Evolutionary conservation across 192 early-diverging fungal genomes (phyloP), one percentile per base, ranked within the genome.

Genomic region (Pilaira anomala): DNA sequence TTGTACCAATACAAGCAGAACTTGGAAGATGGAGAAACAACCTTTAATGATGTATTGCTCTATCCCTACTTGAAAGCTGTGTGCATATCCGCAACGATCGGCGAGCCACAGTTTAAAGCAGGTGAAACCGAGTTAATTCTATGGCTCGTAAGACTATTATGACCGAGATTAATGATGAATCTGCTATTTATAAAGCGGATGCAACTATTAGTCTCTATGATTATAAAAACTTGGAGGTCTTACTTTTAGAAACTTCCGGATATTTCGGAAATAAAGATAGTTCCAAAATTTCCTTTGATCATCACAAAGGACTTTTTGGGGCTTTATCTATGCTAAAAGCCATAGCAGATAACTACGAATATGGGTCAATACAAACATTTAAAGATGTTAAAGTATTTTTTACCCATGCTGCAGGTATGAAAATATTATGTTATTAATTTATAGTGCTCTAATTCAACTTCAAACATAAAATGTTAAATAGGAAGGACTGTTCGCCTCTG

Each of bases 241-340:
- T 57, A 12, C 55, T 57, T 41, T 13, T 57, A 8, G 39, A 57
- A 18, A 39, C 30, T 22, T 42, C 39, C 6, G 26, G 29, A 13
- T 4, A 21, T 19, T 57, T 42, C 11, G 39, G 36, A 5, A 57
- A 9, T 19, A 13, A 4, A 22, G 55, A 57, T 12, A 41, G 21
- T 8, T 11, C 39, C 16, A 57, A 57, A 57, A 24, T 11, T 13
- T 21, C 8, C 16, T 58, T 42, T 42, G 56, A 58, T 19, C 40
- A 42, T 36, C 56, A 58, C 40, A 58, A 58, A 21, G 56, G 56
- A 0, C 22, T 58, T 7, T 58, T 58, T 42, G 56, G 56, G 21
- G 14, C 21, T 25, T 58, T 58, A 21, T 29, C 56, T 0, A 58
- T 58, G 56, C 56, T 58, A 14, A 58, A 57, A 58, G 21, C 56